phyloP scores from a whole-genome alignment of 116 monocot genomes.

The Cymodocea nodosa region DNA sequence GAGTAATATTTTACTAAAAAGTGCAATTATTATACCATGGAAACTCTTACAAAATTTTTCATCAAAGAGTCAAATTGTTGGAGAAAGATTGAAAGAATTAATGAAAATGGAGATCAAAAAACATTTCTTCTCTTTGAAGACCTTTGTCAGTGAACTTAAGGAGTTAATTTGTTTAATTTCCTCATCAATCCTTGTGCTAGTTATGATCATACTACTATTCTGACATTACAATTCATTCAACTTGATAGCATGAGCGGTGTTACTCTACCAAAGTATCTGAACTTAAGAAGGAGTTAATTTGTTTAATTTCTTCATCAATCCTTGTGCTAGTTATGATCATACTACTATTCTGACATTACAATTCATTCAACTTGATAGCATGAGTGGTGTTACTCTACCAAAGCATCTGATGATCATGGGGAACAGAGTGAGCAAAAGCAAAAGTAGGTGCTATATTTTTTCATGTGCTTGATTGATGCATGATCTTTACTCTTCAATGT shows the following conservation, averaged over 20 bases:
- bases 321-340: background rate
- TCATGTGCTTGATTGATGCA: background rate
- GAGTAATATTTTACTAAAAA: too few species aligned
- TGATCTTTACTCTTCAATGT: background rate
- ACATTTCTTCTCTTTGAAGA: too few species aligned
- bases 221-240: background rate
- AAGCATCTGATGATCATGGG: background rate
- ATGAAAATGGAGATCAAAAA: too few species aligned
- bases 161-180: background rate
- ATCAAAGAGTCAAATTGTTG: too few species aligned
- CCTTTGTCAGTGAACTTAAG: background rate
- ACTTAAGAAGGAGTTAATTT: background rate
- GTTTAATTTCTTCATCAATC: background rate
- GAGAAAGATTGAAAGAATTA: too few species aligned
- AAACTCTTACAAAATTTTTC: too few species aligned
- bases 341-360: background rate
- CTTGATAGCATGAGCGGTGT: background rate
- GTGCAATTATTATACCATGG: too few species aligned
- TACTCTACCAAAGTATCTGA: conserved; percentile 1
- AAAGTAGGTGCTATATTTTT: background rate
- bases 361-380: background rate
- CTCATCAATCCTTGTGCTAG: background rate
- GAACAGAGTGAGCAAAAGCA: conserved; percentile 1
- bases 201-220: background rate
- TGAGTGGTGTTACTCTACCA: background rate